phyloP scores from a whole-genome alignment of 2,329 filamentous ascomycete genomes.

The Botrytis galanthina region DNA sequence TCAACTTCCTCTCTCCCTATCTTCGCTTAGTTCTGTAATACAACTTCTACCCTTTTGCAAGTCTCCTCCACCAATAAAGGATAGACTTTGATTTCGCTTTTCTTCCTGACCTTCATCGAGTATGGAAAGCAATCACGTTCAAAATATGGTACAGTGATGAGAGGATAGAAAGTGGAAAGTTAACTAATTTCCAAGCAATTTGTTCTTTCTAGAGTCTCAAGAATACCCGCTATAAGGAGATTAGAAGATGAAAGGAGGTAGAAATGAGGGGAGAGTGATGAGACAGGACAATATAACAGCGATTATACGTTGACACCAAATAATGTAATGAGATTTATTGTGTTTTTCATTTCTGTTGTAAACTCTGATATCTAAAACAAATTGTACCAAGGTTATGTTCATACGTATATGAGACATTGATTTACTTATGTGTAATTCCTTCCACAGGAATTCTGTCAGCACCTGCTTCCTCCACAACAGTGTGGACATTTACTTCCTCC shows the following conservation, averaged over 20 bases:
- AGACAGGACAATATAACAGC: not conserved
- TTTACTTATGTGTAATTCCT: slow-evolving; percentile 45
- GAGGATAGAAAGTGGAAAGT: not conserved
- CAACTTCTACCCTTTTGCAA: not conserved
- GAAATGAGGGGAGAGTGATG: not conserved
- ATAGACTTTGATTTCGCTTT: not conserved
- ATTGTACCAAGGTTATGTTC: not conserved
- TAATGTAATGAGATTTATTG: not conserved
- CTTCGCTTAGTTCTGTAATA: not conserved
- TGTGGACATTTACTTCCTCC: slow-evolving; percentile 58
- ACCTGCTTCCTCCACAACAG: slow-evolving; percentile 61
- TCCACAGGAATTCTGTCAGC: slow-evolving; percentile 59
- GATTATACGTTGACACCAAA: not conserved
- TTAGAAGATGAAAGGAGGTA: not conserved
- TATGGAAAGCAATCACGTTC: not conserved
- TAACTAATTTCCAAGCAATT: not conserved
- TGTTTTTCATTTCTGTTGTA: not conserved
- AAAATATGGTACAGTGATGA: not conserved
- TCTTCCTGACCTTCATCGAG: not conserved
- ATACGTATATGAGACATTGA: not conserved
- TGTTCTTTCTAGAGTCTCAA: not conserved
- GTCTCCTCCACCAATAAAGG: not conserved
- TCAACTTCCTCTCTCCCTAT: not conserved
- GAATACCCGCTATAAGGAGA: not conserved
- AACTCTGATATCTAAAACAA: not conserved